phyloP scores from a whole-genome alignment of 2,329 filamentous ascomycete species.

The Fusarium mangiferae region DNA sequence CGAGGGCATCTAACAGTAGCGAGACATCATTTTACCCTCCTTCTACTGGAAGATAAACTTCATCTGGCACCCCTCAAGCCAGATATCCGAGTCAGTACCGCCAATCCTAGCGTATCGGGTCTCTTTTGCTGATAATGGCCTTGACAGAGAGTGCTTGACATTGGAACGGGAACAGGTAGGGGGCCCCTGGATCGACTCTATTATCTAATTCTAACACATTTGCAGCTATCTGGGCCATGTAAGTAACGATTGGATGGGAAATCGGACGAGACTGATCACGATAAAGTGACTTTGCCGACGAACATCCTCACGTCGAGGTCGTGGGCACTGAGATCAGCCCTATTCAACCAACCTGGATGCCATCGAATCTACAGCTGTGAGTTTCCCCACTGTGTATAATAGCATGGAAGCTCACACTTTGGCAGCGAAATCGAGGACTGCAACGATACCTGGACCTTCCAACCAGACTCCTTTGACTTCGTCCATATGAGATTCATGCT shows the following conservation, averaged over 20 bases:
- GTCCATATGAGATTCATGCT: slow-evolving; percentile 13
- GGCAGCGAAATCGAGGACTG: slow-evolving; percentile 10
- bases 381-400: rapidly evolving
- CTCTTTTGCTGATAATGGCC: neutral
- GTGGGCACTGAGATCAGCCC: slow-evolving; percentile 24
- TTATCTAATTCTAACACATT: neutral
- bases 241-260: rapidly evolving
- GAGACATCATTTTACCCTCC: slow-evolving; percentile 10
- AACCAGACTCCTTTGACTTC: slow-evolving; percentile 1
- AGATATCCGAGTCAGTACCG: neutral
- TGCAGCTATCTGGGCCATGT: slow-evolving; percentile 24
- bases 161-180: slow-evolving; percentile 15
- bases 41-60: neutral
- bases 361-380: slow-evolving; percentile 7
- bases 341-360: slow-evolving; percentile 18
- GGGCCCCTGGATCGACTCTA: rapidly evolving
- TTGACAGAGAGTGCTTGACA: neutral
- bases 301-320: slow-evolving; percentile 15
- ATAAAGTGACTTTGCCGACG: slow-evolving; percentile 21
- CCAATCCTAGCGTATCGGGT: rapidly evolving
- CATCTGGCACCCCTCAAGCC: neutral
- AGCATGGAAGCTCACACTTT: rapidly evolving
- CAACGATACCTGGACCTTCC: slow-evolving; percentile 7
- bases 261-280: rapidly evolving
- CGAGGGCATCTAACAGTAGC: neutral